Conservation (phyloP, 495 filamentous ascomycete species). For the Neurospora sp. region DNA sequence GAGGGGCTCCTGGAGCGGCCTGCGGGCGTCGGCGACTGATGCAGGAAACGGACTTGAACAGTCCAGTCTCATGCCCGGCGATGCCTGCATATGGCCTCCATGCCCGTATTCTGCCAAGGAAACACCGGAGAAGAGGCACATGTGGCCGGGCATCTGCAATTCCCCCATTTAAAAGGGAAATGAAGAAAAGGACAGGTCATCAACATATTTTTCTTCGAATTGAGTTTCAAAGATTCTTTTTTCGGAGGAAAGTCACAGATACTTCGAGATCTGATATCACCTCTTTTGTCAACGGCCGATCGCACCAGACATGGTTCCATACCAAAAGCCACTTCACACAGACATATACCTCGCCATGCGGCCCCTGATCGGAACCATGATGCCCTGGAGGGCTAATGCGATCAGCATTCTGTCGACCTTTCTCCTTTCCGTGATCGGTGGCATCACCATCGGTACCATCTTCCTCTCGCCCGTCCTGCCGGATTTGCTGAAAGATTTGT, state of each 20-base stretch:
- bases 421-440: background rate
- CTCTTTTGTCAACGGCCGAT: background rate
- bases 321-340: background rate
- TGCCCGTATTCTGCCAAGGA: background rate
- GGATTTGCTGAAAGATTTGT: background rate
- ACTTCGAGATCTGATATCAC: background rate
- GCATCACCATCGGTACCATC: background rate
- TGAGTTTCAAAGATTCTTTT: background rate
- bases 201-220: background rate
- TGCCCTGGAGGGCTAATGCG: background rate
- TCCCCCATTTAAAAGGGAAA: background rate
- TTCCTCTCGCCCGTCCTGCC: background rate
- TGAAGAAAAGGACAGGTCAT: background rate
- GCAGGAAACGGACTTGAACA: background rate
- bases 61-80: background rate
- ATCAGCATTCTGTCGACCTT: background rate
- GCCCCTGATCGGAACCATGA: background rate
- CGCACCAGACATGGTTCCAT: background rate
- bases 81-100: background rate
- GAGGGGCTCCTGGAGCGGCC: background rate
- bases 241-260: background rate
- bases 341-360: background rate
- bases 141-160: background rate
- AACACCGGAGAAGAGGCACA: background rate
- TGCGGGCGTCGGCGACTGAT: background rate